These are phyloP conservation scores for Fusarium nygamai DNA, from an alignment of 2,329 filamentous ascomycete genomes.

Conservation along the genomic window DNA sequence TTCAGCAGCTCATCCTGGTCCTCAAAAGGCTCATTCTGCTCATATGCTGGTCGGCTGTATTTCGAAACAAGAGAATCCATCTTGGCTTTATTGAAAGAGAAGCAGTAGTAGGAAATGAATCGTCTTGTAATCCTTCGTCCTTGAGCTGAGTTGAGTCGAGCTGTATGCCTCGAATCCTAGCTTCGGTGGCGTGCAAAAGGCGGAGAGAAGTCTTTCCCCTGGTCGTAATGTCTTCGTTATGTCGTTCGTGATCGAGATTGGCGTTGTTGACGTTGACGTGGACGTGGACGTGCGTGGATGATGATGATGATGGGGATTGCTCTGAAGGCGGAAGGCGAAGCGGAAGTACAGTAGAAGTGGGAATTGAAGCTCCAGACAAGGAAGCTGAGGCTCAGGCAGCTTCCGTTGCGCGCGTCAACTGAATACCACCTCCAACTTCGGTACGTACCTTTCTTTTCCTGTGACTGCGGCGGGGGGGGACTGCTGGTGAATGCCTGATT, in stretches of 20 bases:
- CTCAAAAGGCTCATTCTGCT: conserved; percentile 75
- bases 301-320: conserved; percentile 6
- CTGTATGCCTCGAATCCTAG: conserved; percentile 6
- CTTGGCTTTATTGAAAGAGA: conserved; percentile 37
- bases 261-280: conserved; percentile 10
- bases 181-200: not conserved
- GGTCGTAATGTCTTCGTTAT: conserved; percentile 16
- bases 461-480: not conserved
- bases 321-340: conserved; percentile 17
- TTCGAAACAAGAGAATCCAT: conserved; percentile 96
- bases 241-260: conserved; percentile 20
- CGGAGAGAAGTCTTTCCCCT: not conserved
- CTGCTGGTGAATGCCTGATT: not conserved
- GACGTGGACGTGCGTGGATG: not conserved
- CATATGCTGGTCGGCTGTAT: conserved; percentile 83
- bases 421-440: conserved; percentile 3
- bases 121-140: conserved; percentile 9
- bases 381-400: conserved; percentile 53
- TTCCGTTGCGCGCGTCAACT: conserved; percentile 55
- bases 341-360: conserved; percentile 16
- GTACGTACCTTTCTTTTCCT: conserved; percentile 25
- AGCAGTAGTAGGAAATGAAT: conserved; percentile 1
- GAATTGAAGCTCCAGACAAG: conserved; percentile 38
- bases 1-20: conserved; percentile 80
- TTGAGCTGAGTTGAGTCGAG: conserved; percentile 23